Evolutionary conservation across 441 rosid genomes (phyloP).

Genomic region (Rhodomyrtus psidioides): DNA sequence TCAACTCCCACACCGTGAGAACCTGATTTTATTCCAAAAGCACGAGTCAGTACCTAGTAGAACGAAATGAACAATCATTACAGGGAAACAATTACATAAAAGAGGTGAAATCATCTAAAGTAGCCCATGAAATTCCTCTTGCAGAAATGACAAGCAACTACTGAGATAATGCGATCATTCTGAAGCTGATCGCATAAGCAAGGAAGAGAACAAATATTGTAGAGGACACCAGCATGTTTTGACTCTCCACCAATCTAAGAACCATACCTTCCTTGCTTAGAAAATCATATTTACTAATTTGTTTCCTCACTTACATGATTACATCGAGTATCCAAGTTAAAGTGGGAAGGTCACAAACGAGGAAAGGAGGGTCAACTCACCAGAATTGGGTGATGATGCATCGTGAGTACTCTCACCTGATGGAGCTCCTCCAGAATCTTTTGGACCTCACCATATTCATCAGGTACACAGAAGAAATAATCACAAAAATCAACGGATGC

Average conservation of each 20-base stretch:
- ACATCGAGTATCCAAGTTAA: background rate
- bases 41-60: background rate
- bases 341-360: background rate
- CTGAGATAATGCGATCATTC: background rate
- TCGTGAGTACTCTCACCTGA: background rate
- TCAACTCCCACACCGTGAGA: background rate
- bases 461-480: background rate
- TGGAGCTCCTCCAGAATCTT: background rate
- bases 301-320: background rate
- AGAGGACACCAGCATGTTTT: background rate
- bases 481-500: constrained; percentile 1
- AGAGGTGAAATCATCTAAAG: background rate
- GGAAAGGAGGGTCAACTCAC: background rate
- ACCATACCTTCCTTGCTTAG: background rate
- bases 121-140: background rate
- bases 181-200: background rate
- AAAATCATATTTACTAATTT: background rate
- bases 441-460: background rate
- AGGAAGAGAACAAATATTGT: background rate
- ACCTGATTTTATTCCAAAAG: background rate
- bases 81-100: background rate
- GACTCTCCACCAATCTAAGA: background rate
- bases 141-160: background rate
- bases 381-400: constrained; percentile 4
- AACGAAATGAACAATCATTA: background rate